A percentile compares a stretch with the other conserved stretches of the same genome.
phyloP scores from a whole-genome alignment of 306 rosid species.

The Sicyos baderoa region DNA sequence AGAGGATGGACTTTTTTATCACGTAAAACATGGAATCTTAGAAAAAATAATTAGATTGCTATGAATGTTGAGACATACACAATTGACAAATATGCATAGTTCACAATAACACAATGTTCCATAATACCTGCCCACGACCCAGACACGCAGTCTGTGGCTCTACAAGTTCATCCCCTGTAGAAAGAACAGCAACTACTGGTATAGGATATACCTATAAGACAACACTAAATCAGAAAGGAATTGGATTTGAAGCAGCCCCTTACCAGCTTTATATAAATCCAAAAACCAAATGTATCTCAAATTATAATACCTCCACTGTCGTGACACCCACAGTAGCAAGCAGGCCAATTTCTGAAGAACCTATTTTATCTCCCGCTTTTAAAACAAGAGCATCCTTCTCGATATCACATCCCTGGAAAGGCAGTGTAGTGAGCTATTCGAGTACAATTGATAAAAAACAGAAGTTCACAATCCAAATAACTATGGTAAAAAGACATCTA shows the following conservation, averaged over 20 bases:
- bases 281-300: slow-evolving; percentile 14
- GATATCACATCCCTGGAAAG: slow-evolving; percentile 64
- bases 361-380: slow-evolving; percentile 68
- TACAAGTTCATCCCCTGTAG: slow-evolving; percentile 90
- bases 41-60: not conserved
- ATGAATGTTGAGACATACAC: too few relatives aligned
- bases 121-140: slow-evolving; percentile 68
- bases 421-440: slow-evolving; percentile 20
- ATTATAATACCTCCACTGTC: slow-evolving; percentile 54
- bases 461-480: not conserved
- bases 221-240: slow-evolving; percentile 4
- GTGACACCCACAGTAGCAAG: slow-evolving; percentile 83
- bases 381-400: slow-evolving; percentile 59
- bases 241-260: not conserved
- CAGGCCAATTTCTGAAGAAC: slow-evolving; percentile 83
- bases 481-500: not conserved
- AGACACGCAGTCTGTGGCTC: slow-evolving; percentile 55
- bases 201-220: slow-evolving; percentile 58
- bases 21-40: not conserved
- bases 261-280: not conserved
- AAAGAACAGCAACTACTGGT: slow-evolving; percentile 71
- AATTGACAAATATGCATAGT: too few relatives aligned
- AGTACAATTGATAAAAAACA: not conserved
- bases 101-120: slow-evolving; percentile 1
- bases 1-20: not conserved